Evolutionary conservation across 371 early-diverging fungal species (phyloP), one percentile per base, ranked within the genome.

Genomic region (Rhizopus stolonifer): DNA sequence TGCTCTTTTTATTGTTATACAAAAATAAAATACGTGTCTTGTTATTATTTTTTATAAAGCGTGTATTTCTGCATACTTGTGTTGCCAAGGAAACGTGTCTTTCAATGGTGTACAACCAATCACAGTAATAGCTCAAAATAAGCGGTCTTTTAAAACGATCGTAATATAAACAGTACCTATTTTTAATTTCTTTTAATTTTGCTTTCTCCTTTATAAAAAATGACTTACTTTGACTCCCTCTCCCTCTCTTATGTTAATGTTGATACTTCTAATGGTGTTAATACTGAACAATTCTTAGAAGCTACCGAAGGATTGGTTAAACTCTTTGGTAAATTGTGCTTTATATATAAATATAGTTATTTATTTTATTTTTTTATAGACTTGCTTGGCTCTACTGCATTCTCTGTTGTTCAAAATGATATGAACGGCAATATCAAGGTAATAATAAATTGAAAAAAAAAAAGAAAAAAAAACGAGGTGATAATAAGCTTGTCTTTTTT

Each of bases 391-490:
- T 79, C 87, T 24, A 52, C 87, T 43, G 94, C 94, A 3, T 95
- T 97, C 21, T 42, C 42, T 21, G 42, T 42, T 42, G 42, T 42
- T 42, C 42, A 92, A 71, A 76, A 70, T 18, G 98, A 96, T 64
- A 91, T 97, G 82, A 83, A 71, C 46, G 95, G 93, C 56, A 96
- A 96, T 77, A 79, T 96, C 54, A 75, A 78, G 61, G 94, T 94
- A n/a, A n/a, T n/a, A n/a, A n/a, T n/a, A n/a, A n/a, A n/a, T n/a
- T n/a, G n/a, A n/a, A n/a, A n/a, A n/a, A n/a, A n/a, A n/a, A n/a
- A n/a, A n/a, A n/a, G n/a, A n/a, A n/a, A n/a, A n/a, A n/a, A n/a
- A n/a, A n/a, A n/a, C n/a, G n/a, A n/a, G n/a, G n/a, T n/a, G n/a
- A n/a, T n/a, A n/a, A n/a, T n/a, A n/a, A n/a, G n/a, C n/a, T n/a